A percentile compares a stretch with the other conserved stretches of the same genome.
Evolutionary conservation across 352 stramenopile genomes (phyloP).

Genomic region (Blastocystis sp.): DNA sequence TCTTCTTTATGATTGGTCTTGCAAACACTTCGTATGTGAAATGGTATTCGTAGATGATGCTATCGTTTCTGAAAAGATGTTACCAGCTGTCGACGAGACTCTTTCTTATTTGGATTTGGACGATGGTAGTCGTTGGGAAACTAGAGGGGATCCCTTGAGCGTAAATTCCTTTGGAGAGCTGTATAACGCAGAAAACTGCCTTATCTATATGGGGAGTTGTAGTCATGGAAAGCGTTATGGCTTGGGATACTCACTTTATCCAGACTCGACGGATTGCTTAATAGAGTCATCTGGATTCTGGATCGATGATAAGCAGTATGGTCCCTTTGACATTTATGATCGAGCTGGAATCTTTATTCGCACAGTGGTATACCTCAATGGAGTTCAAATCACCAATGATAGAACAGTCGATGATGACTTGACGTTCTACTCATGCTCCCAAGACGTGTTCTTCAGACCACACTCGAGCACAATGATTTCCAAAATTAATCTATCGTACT

Average conservation of each 20-base stretch:
- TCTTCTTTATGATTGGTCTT: neutral
- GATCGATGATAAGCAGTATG: neutral
- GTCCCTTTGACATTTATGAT: slow-evolving; percentile 21
- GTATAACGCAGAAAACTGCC: neutral
- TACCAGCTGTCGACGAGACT: neutral
- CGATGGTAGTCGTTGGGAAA: slow-evolving; percentile 19
- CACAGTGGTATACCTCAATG: neutral
- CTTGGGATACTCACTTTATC: slow-evolving; percentile 1
- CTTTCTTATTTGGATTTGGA: neutral
- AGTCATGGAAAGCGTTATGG: neutral
- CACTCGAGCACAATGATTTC: neutral
- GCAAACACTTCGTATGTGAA: neutral
- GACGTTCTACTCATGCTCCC: neutral
- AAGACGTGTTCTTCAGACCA: neutral
- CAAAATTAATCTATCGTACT: neutral
- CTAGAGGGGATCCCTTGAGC: neutral
- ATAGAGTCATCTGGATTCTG: neutral
- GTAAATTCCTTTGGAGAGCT: neutral
- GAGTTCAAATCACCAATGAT: neutral
- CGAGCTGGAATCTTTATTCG: neutral
- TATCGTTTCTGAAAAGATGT: neutral
- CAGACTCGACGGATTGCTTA: neutral
- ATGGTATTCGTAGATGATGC: neutral
- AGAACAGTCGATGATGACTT: neutral
- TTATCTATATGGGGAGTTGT: neutral